These are phyloP conservation scores for Silene coronaria DNA, from an alignment of 179 eudicot species.

Conservation along the genomic window DNA sequence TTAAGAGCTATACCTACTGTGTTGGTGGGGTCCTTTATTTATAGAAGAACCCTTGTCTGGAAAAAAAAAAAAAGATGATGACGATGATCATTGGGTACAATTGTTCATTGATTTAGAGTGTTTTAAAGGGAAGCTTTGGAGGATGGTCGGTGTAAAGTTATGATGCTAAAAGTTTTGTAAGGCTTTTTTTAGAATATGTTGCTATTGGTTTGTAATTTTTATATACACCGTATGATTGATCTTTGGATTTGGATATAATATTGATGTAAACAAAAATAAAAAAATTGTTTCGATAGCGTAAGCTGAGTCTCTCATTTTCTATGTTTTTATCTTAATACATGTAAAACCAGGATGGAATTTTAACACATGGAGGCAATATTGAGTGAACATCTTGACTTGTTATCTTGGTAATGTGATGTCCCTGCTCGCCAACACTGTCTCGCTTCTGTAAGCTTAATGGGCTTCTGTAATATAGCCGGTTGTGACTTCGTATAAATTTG, in stretches of 20 bases:
- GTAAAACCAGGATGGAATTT: background rate
- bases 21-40: background rate
- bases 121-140: background rate
- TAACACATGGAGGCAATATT: no score
- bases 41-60: background rate
- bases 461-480: no score
- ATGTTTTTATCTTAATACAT: background rate
- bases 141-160: slow-evolving; percentile 8
- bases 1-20: background rate
- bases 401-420: no score
- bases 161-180: slow-evolving; percentile 2
- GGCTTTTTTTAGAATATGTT: slow-evolving; percentile 3
- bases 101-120: slow-evolving; percentile 9
- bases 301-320: background rate
- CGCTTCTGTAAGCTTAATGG: no score
- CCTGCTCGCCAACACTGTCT: no score
- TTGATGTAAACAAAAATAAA: background rate
- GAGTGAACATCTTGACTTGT: no score
- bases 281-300: background rate
- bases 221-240: background rate
- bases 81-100: slow-evolving; percentile 4
- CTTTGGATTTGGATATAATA: background rate
- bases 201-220: slow-evolving; percentile 3
- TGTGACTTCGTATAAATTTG: no score
- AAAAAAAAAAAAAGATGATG: background rate